Base-by-base conservation (phyloP, 345 rosid species). In the Psidium friedrichsthalianum region DNA sequence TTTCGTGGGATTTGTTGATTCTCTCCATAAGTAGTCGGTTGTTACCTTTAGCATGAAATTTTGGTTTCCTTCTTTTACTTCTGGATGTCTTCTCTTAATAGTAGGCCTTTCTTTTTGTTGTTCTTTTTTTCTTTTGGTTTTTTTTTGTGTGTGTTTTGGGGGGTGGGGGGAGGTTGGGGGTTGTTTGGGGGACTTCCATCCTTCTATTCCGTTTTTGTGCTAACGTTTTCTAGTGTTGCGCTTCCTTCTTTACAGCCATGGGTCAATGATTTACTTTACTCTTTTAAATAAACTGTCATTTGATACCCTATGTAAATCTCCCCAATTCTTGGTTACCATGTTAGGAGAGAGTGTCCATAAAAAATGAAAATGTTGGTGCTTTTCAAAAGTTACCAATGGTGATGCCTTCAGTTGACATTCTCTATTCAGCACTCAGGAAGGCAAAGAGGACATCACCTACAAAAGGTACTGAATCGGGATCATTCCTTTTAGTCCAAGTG, bases 381-480 rank as follows among this genome's bases (percentile, higher is more conserved):
- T 97, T 97, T 91, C 99, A 97, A 85, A 96, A 95, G 87, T 91
- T 96, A 11, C 99, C 98, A n/a, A 93, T 97, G 96, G 98, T 97
- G 85, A 94, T 96, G 99, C 98, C 96, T 47, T 93, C 99, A 1
- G 88, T 91, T 89, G 99, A 95, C 88, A 90, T 96, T 76, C 93
- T 96, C 58, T 86, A 76, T 83, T 97, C 98, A 53, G 94, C 99
- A 6, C 86, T 93, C 32, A 92, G 88, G 91, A 97, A 96, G 89
- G 97, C 97, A 0, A 97, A 88, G 87, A 91, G 94, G 86, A 91
- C 93, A 86, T 89, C 94, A 83, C 93, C 98, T 25, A 93, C 98
- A 5, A 95, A 95, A 95, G 99, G 99, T 94, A 74, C 54, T 57
- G 89, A 51, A 16, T 13, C 74, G 42, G 80, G 78, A 51, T 56